phyloP scores from a whole-genome alignment of 2,329 filamentous ascomycete species.

The Ceratocystis harringtonii region DNA sequence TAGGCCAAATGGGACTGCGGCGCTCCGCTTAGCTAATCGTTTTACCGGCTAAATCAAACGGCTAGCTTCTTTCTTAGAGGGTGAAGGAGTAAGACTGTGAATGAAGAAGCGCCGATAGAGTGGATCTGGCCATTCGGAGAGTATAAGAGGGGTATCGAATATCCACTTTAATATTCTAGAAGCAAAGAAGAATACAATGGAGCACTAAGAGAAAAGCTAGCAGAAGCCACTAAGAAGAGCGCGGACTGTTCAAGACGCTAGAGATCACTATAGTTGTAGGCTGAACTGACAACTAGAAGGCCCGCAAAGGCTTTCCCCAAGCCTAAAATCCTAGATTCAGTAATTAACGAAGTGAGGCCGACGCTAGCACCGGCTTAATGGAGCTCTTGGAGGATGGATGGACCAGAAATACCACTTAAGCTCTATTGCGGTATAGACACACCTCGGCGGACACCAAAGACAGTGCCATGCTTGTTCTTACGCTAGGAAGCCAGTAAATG shows the following conservation, averaged over 20 bases:
- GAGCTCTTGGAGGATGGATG: not conserved
- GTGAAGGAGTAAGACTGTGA: not conserved
- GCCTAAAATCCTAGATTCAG: not conserved
- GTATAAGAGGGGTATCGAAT: not conserved
- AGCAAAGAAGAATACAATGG: not conserved
- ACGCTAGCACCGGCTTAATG: constrained; percentile 1
- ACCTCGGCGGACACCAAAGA: not conserved
- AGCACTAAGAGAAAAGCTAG: not conserved
- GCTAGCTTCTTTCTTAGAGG: not conserved
- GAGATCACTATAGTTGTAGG: not conserved
- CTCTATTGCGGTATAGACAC: not conserved
- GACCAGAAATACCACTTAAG: not conserved
- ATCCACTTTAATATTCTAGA: not conserved
- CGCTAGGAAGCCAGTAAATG: not conserved
- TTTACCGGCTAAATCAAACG: not conserved
- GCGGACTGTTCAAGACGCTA: not conserved
- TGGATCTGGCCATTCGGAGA: not conserved
- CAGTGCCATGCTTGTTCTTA: not conserved
- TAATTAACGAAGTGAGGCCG: constrained; percentile 4
- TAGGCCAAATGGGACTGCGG: not conserved
- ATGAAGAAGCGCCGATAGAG: not conserved
- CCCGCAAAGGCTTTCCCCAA: not conserved
- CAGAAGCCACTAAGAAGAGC: not conserved
- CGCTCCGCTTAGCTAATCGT: not conserved
- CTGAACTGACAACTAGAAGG: constrained; percentile 2